phyloP scores from a whole-genome alignment of 148 eudicot genomes.

The Rhododendron kiyosumense region DNA sequence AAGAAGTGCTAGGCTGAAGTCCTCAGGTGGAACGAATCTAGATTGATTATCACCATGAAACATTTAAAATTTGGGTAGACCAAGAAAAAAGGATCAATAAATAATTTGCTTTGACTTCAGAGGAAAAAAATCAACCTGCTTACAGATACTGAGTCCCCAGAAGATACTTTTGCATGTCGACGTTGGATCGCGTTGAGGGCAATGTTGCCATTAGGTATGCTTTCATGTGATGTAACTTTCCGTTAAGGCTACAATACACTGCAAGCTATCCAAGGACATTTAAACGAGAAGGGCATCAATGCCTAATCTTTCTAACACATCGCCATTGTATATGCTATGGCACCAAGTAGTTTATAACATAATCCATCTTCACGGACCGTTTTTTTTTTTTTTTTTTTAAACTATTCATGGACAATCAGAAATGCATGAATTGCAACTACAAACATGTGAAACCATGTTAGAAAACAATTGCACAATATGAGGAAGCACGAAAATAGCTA shows the following conservation, averaged over 20 bases:
- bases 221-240: conserved; percentile 46
- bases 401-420: background rate
- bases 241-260: conserved; percentile 33
- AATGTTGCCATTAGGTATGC: conserved; percentile 48
- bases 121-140: conserved; percentile 41
- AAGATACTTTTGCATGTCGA: conserved; percentile 54
- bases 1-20: conserved; percentile 70
- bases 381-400: too few species aligned
- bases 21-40: conserved; percentile 73
- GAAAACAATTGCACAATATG: background rate
- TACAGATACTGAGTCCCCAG: conserved; percentile 50
- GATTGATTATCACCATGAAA: background rate
- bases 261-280: conserved; percentile 6
- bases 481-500: background rate
- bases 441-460: background rate
- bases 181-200: conserved; percentile 75
- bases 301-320: background rate
- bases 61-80: conserved; percentile 3
- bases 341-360: background rate
- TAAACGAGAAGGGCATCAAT: background rate
- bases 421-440: background rate
- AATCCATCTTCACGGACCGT: background rate
- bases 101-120: background rate
- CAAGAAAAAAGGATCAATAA: background rate
- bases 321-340: background rate